phyloP scores from a whole-genome alignment of 225 moss, liverwort and hornwort genomes.

The Physcomitrellopsis africana region DNA sequence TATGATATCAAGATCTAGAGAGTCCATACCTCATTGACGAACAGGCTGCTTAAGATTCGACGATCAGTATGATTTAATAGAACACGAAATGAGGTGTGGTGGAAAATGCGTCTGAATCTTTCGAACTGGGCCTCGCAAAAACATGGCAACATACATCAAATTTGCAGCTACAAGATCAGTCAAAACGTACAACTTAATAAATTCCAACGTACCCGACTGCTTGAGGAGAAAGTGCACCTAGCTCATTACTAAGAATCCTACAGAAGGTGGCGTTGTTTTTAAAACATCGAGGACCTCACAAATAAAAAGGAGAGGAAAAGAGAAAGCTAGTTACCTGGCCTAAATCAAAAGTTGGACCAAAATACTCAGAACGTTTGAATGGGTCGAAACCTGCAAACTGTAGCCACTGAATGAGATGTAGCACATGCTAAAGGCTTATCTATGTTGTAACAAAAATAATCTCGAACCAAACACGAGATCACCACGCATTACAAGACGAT shows the following conservation, averaged over 20 bases:
- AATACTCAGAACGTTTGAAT: constrained; percentile 89
- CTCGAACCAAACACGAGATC: background rate
- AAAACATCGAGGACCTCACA: background rate
- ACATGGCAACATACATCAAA: constrained; percentile 20
- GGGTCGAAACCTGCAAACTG: constrained; percentile 99
- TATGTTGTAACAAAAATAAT: background rate
- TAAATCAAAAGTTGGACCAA: constrained; percentile 93
- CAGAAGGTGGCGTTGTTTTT: background rate
- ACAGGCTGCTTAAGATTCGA: constrained; percentile 81
- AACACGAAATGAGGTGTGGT: constrained; percentile 92
- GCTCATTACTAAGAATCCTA: background rate
- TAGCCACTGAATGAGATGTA: constrained; percentile 40
- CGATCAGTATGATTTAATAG: constrained; percentile 84
- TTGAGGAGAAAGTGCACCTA: background rate
- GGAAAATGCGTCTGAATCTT: constrained; percentile 96
- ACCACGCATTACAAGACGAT: constrained; percentile 7
- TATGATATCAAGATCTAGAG: background rate
- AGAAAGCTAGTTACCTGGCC: constrained; percentile 70
- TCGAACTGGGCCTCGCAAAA: constrained; percentile 69
- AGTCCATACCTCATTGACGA: constrained; percentile 75
- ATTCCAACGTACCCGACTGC: background rate
- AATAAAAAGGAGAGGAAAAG: background rate
- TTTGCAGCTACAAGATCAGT: background rate
- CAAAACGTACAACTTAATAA: constrained; percentile 2
- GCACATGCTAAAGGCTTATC: constrained; percentile 10